These are phyloP conservation scores for Kurtzmaniella quercitrusa DNA, from an alignment of 1,139 yeast genomes.

Conservation along the genomic window DNA sequence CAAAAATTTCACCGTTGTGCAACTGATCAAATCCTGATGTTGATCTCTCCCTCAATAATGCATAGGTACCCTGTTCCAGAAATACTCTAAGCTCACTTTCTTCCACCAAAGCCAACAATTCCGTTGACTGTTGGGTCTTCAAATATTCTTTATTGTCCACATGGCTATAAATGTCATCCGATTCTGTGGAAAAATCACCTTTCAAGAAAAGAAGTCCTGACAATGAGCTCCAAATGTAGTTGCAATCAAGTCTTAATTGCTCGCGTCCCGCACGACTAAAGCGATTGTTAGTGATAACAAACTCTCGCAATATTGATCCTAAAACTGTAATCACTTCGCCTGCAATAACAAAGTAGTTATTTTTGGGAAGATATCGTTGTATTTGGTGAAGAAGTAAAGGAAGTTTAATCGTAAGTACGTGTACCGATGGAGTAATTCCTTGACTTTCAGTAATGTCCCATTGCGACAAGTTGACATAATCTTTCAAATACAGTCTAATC, in stretches of 20 bases:
- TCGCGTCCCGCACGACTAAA: slow-evolving; percentile 54
- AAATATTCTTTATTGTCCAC: slow-evolving; percentile 25
- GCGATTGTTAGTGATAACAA: slow-evolving; percentile 59
- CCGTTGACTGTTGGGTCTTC: slow-evolving; percentile 34
- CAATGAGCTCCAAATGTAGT: slow-evolving; percentile 39
- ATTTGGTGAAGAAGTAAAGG: slow-evolving; percentile 34
- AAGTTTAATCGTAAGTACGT: slow-evolving; percentile 28
- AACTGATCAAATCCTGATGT: slow-evolving; percentile 21
- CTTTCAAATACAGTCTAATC: slow-evolving; percentile 46
- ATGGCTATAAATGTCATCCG: slow-evolving; percentile 17
- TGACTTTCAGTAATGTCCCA: slow-evolving; percentile 23
- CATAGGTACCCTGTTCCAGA: slow-evolving; percentile 14
- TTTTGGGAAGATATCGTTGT: slow-evolving; percentile 23
- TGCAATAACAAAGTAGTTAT: slow-evolving; percentile 27
- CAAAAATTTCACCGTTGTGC: slow-evolving; percentile 32
- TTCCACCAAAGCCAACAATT: slow-evolving; percentile 32
- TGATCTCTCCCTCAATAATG: slow-evolving; percentile 22
- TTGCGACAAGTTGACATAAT: slow-evolving; percentile 42
- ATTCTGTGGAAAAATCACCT: slow-evolving; percentile 4
- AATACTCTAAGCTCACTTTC: slow-evolving; percentile 16
- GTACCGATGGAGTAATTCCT: slow-evolving; percentile 33
- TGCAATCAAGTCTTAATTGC: slow-evolving; percentile 55
- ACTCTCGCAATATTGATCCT: slow-evolving; percentile 50
- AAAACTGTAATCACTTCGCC: slow-evolving; percentile 43
- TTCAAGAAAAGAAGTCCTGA: slow-evolving; percentile 18